These are phyloP conservation scores for Carnegiea gigantea DNA, from an alignment of 179 eudicot species.

Conservation along the genomic window DNA sequence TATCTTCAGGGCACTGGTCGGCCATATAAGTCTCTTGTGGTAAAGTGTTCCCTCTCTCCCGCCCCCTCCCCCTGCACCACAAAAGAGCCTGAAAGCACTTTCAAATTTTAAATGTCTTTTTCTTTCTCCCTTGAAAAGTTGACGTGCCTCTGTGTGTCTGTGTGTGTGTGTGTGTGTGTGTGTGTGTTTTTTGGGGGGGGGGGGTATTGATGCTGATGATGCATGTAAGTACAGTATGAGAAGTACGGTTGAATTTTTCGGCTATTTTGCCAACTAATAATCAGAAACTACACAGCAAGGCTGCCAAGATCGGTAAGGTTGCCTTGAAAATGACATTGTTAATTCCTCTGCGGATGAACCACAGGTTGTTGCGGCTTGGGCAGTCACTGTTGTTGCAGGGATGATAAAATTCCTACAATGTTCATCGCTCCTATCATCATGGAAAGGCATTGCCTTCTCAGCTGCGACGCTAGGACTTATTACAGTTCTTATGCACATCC, in stretches of 20 bases:
- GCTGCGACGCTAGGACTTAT: slow-evolving; percentile 43
- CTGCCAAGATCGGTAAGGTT: too few relatives aligned
- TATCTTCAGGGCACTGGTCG: slow-evolving; percentile 38
- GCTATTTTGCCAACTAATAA: too few relatives aligned
- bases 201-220: too few relatives aligned
- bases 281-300: too few relatives aligned
- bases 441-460: slow-evolving; percentile 68
- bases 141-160: too few relatives aligned
- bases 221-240: too few relatives aligned
- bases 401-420: slow-evolving; percentile 47
- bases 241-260: too few relatives aligned
- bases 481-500: slow-evolving; percentile 66
- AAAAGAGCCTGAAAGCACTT: neutral
- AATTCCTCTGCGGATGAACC: slow-evolving; percentile 3
- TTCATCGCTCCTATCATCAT: slow-evolving; percentile 62
- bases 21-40: slow-evolving; percentile 43
- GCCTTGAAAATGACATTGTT: neutral
- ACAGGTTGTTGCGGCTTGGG: slow-evolving; percentile 72
- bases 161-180: too few relatives aligned
- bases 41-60: slow-evolving; percentile 15
- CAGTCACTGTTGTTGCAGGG: slow-evolving; percentile 37
- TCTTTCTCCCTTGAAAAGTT: too few relatives aligned
- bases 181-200: too few relatives aligned
- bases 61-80: neutral
- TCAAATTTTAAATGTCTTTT: neutral